phyloP scores from a whole-genome alignment of 2,329 filamentous ascomycete species.

The Onygenales sp. region DNA sequence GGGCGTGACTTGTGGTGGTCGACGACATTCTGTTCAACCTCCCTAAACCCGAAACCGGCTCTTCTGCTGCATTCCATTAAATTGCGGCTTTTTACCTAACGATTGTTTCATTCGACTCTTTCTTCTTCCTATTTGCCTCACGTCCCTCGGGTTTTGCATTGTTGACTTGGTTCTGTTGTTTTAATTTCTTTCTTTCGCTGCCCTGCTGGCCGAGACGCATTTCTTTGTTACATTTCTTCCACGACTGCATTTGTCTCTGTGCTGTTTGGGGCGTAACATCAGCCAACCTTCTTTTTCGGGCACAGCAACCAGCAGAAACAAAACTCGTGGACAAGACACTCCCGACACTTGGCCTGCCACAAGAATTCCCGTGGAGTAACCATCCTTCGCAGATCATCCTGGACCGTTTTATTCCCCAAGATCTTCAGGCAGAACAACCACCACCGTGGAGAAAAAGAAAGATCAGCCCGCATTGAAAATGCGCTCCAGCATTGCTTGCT shows the following conservation, averaged over 20 bases:
- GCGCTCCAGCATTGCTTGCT: slow-evolving; percentile 72
- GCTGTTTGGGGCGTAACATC: neutral
- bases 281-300: slow-evolving; percentile 8
- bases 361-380: neutral
- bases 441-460: slow-evolving; percentile 14
- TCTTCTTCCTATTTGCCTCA: slow-evolving; percentile 13
- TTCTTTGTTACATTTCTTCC: slow-evolving; percentile 2
- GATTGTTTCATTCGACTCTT: slow-evolving; percentile 2
- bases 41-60: neutral
- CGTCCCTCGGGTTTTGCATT: slow-evolving; percentile 3
- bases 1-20: neutral
- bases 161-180: neutral
- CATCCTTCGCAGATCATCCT: neutral
- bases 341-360: neutral
- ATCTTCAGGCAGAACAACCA: neutral
- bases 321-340: neutral
- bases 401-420: neutral
- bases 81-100: slow-evolving; percentile 1
- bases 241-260: neutral
- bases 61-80: neutral
- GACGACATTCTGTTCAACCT: neutral
- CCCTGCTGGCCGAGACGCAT: neutral
- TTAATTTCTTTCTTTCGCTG: neutral
- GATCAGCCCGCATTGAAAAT: slow-evolving; percentile 39
- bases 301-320: neutral